Evolutionary conservation across 1,284 basidiomycete species (phyloP).

Genomic region (Cutaneotrichosporon cavernicola): DNA sequence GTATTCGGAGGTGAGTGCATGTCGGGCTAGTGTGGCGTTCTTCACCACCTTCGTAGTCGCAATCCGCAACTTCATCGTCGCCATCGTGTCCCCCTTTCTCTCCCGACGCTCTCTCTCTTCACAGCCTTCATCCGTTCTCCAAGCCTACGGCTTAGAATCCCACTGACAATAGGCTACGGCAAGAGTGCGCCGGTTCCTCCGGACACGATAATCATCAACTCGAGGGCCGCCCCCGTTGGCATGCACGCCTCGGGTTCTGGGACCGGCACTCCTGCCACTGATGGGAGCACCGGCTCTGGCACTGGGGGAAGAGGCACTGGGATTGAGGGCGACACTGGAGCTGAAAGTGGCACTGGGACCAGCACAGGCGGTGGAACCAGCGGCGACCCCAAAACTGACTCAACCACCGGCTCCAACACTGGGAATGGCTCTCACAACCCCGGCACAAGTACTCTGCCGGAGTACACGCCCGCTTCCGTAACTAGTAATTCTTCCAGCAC

Average conservation of each 20-base stretch:
- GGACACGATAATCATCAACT: slow-evolving; percentile 1
- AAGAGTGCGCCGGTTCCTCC: not conserved
- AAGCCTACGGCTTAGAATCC: too few species aligned
- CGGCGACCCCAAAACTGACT: not conserved
- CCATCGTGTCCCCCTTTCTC: too few species aligned
- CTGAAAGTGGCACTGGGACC: not conserved
- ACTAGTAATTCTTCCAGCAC: not conserved
- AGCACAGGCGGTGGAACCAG: not conserved
- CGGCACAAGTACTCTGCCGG: not conserved
- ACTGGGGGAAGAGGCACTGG: not conserved
- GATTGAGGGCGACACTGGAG: not conserved
- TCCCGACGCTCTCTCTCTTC: too few species aligned
- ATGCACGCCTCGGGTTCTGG: not conserved
- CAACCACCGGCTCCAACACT: slow-evolving; percentile 3
- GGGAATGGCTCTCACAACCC: not conserved
- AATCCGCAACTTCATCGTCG: not conserved
- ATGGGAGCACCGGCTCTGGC: not conserved
- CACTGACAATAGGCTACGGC: slow-evolving; percentile 11
- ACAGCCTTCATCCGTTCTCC: too few species aligned
- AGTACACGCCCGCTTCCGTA: not conserved
- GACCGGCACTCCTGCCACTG: not conserved
- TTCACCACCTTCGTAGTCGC: not conserved
- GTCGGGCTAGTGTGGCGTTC: not conserved
- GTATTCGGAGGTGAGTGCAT: slow-evolving; percentile 69
- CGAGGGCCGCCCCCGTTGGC: not conserved